These are phyloP conservation scores for Naumovozyma baii DNA, from an alignment of 805 yeast species.

Conservation along the genomic window DNA sequence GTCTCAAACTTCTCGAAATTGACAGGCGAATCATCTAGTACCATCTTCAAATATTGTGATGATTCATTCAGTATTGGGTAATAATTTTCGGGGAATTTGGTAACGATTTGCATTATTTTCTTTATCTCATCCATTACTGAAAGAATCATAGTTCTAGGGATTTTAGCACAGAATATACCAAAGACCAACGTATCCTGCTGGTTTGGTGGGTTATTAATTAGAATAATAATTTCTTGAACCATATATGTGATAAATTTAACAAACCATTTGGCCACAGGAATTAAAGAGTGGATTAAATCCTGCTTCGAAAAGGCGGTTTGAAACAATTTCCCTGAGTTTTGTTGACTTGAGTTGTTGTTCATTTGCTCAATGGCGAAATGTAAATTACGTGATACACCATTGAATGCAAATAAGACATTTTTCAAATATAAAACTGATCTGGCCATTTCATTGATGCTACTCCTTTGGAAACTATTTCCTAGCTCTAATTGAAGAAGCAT, in stretches of 20 bases:
- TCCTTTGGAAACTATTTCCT: constrained; percentile 22
- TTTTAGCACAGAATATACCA: constrained; percentile 55
- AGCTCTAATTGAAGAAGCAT: constrained; percentile 29
- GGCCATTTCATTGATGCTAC: constrained; percentile 25
- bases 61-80: constrained; percentile 32
- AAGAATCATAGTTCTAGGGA: constrained; percentile 57
- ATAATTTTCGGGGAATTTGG: constrained; percentile 46
- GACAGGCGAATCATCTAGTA: constrained; percentile 39
- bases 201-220: constrained; percentile 24
- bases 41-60: constrained; percentile 23
- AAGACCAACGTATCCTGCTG: constrained; percentile 37
- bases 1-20: constrained; percentile 49
- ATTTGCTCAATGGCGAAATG: constrained; percentile 32
- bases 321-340: constrained; percentile 39
- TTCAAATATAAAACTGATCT: constrained; percentile 24
- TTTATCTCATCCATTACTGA: constrained; percentile 60
- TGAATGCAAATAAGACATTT: constrained; percentile 28
- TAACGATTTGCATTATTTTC: constrained; percentile 45
- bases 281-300: constrained; percentile 49
- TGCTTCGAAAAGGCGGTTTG: constrained; percentile 50
- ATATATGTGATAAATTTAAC: constrained; percentile 65
- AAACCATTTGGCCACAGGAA: constrained; percentile 84
- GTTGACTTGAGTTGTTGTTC: constrained; percentile 21
- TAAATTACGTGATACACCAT: constrained; percentile 29
- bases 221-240: constrained; percentile 59